phyloP scores from a whole-genome alignment of 306 rosid species.

The Casuarina cunninghamiana region DNA sequence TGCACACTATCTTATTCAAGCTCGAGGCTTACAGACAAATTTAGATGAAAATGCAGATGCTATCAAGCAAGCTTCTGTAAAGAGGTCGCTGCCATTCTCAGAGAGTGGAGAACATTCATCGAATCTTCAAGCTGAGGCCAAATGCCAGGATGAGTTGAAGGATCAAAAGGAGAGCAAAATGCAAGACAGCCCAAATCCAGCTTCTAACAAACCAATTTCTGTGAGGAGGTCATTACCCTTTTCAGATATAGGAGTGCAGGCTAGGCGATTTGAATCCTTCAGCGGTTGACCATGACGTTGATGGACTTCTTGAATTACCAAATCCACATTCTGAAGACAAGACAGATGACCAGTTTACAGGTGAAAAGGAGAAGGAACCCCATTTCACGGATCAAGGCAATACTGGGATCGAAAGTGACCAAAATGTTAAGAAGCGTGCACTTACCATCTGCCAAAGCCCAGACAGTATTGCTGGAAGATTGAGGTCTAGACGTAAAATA shows the following conservation, averaged over 20 bases:
- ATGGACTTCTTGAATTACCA: conserved; percentile 16
- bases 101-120: conserved; percentile 30
- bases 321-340: conserved; percentile 12
- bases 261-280: conserved; percentile 22
- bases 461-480: conserved; percentile 45
- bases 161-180: conserved; percentile 11
- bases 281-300: conserved; percentile 25
- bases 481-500: conserved; percentile 49
- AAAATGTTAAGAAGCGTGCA: neutral
- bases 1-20: conserved; percentile 91
- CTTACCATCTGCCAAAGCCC: conserved; percentile 9
- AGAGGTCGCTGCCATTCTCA: conserved; percentile 59
- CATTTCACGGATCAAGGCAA: neutral
- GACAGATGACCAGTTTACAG: conserved; percentile 1
- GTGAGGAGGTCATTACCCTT: conserved; percentile 54
- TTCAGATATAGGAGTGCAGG: conserved; percentile 26
- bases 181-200: conserved; percentile 11
- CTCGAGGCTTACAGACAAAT: conserved; percentile 44
- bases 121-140: conserved; percentile 30
- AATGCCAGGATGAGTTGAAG: conserved; percentile 25
- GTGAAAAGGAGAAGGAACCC: conserved; percentile 8
- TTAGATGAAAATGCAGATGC: conserved; percentile 40
- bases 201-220: conserved; percentile 32
- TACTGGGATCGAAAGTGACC: neutral
- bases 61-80: conserved; percentile 48